Evolutionary conservation across 2,329 filamentous ascomycete genomes (phyloP).

Genomic region (Periconia sp.): DNA sequence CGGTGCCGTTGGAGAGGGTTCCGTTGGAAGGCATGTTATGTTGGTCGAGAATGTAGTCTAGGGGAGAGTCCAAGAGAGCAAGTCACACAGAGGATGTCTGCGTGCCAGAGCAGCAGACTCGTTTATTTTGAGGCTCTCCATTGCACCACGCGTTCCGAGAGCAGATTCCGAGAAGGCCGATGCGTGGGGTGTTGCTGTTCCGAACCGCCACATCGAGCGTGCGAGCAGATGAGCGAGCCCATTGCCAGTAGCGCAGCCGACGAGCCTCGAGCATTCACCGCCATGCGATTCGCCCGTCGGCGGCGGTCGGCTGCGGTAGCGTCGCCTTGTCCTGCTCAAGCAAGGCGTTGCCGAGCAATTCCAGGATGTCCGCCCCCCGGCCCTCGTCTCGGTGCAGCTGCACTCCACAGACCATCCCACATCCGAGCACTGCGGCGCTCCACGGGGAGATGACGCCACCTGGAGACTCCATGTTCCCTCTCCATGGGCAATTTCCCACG

Average conservation of each 20-base stretch:
- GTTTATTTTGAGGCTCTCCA: slow-evolving; percentile 21
- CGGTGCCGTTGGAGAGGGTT: slow-evolving; percentile 23
- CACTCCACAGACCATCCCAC: slow-evolving; percentile 12
- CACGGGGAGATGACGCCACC: slow-evolving; percentile 19
- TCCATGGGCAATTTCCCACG: slow-evolving; percentile 11
- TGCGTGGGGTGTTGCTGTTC: slow-evolving; percentile 11
- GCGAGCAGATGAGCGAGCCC: not conserved
- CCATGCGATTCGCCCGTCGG: too few relatives aligned
- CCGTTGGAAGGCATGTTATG: slow-evolving; percentile 38
- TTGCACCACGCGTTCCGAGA: slow-evolving; percentile 25
- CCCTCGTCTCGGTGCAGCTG: not conserved
- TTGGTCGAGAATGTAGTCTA: not conserved
- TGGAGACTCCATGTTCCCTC: slow-evolving; percentile 27
- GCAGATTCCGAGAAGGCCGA: slow-evolving; percentile 21
- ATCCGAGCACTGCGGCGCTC: slow-evolving; percentile 9
- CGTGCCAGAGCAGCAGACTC: slow-evolving; percentile 12
- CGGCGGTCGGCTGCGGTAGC: not conserved
- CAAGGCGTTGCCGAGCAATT: not conserved
- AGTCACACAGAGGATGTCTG: not conserved
- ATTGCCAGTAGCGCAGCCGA: not conserved
- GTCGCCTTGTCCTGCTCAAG: not conserved
- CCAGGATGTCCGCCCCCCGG: not conserved
- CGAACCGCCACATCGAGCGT: slow-evolving; percentile 3
- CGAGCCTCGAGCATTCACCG: not conserved
- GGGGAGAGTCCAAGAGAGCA: too few relatives aligned